Conservation (phyloP, 495 filamentous ascomycete genomes). For the Xylaria telfairii region DNA sequence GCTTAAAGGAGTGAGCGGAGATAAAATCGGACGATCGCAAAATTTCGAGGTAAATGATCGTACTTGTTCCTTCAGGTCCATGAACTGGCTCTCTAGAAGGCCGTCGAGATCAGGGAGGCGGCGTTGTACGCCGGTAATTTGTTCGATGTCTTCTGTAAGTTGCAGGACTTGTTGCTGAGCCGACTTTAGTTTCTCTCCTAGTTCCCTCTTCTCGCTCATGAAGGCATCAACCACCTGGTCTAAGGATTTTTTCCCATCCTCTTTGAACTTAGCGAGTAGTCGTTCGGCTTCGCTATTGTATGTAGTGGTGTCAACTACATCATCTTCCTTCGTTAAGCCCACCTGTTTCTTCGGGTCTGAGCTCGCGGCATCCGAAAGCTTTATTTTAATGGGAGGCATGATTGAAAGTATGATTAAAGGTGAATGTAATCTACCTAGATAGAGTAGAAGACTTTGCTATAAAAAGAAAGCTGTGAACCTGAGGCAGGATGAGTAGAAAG, state of each 20-base stretch:
- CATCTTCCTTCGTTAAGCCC: not conserved
- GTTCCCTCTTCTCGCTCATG: not conserved
- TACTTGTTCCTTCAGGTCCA: not conserved
- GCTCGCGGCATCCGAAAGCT: not conserved
- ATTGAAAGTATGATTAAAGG: not conserved
- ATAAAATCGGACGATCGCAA: not conserved
- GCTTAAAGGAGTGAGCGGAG: not conserved
- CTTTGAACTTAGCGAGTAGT: not conserved
- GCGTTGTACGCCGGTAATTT: not conserved
- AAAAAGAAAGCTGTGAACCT: no score
- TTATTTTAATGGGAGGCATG: not conserved
- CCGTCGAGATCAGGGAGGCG: conserved; percentile 2
- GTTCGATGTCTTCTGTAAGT: not conserved
- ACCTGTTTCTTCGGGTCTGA: not conserved
- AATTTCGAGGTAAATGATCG: not conserved
- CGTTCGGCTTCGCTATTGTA: not conserved
- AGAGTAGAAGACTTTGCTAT: no score
- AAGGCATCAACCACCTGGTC: not conserved
- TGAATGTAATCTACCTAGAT: no score
- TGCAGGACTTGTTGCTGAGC: not conserved
- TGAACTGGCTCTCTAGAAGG: not conserved
- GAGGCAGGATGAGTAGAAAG: not conserved
- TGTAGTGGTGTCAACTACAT: not conserved
- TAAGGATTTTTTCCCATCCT: not conserved
- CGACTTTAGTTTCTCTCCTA: not conserved